These are phyloP conservation scores for Centaurea solstitialis DNA, from an alignment of 129 eudicot species.

Conservation along the genomic window DNA sequence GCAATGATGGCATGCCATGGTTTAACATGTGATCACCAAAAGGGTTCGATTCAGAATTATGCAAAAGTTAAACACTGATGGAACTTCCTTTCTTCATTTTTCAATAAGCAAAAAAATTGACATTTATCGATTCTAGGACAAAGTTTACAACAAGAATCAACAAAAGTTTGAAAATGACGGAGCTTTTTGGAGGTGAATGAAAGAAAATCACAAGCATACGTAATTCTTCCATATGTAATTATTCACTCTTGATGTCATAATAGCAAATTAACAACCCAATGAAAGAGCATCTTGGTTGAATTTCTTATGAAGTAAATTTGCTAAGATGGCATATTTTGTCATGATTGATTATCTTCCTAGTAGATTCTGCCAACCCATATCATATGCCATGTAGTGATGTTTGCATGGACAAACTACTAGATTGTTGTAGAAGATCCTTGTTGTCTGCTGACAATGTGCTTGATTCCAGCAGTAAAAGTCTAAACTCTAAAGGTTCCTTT, in stretches of 20 bases:
- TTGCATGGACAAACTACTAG: not conserved
- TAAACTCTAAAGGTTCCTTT: not conserved
- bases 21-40: not conserved
- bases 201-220: not conserved
- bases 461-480: not conserved
- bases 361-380: not conserved
- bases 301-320: not conserved
- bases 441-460: not conserved
- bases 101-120: not conserved
- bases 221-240: not conserved
- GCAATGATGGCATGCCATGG: not conserved
- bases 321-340: not conserved
- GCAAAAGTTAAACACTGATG: not conserved
- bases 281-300: not conserved
- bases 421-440: not conserved
- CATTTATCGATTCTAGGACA: not conserved
- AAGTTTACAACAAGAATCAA: not conserved
- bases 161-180: not conserved
- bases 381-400: not conserved
- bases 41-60: not conserved
- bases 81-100: not conserved
- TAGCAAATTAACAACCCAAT: not conserved
- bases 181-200: not conserved
- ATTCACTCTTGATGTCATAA: not conserved
- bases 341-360: not conserved